Evolutionary conservation across 352 stramenopile genomes (phyloP).

Genomic region (Blastocystis sp.): DNA sequence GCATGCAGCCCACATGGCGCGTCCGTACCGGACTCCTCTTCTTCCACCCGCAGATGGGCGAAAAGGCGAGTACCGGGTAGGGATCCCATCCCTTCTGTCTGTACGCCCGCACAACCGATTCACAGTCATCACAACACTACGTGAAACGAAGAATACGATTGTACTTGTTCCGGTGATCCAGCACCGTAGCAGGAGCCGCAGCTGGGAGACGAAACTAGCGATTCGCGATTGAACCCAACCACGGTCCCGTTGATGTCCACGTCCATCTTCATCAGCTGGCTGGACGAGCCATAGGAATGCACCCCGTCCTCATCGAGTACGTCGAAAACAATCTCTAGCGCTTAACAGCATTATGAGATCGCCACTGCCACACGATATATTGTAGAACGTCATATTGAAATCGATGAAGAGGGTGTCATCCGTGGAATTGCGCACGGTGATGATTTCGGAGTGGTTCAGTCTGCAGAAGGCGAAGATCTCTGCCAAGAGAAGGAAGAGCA

Average conservation of each 20-base stretch:
- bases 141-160: background rate
- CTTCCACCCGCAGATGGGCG: background rate
- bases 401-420: constrained; percentile 50
- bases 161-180: background rate
- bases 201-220: background rate
- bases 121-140: constrained; percentile 40
- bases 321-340: constrained; percentile 42
- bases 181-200: constrained; percentile 55
- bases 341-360: background rate
- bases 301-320: constrained; percentile 59
- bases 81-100: constrained; percentile 4
- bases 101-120: background rate
- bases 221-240: constrained; percentile 6
- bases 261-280: constrained; percentile 26
- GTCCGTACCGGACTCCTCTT: background rate
- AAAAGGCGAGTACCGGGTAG: background rate
- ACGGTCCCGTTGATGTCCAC: background rate
- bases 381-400: constrained; percentile 63
- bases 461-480: background rate
- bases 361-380: constrained; percentile 35
- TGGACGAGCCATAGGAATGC: constrained; percentile 58
- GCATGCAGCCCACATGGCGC: constrained; percentile 22
- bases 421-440: constrained; percentile 26
- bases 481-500: constrained; percentile 29
- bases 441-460: constrained; percentile 15